Evolutionary conservation across 768 basidiomycete genomes (phyloP), one percentile per base, ranked within the genome.

Genomic region (Dacryopinax spathularia): DNA sequence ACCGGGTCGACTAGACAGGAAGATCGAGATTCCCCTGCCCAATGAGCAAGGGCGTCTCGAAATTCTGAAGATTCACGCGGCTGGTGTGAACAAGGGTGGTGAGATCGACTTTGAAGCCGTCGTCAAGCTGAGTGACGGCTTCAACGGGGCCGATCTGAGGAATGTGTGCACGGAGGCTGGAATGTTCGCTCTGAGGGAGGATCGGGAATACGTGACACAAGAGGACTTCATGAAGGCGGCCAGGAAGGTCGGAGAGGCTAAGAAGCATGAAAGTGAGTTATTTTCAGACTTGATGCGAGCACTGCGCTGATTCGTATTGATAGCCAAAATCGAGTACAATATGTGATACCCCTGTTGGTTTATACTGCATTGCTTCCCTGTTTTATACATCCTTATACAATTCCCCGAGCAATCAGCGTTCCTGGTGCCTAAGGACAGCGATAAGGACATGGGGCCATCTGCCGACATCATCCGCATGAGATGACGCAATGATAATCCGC

Each of bases 21-120:
- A 98, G 77, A 95, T 99, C 66, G 95, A 98, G 77, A 89, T 99
- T 60, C 94, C 95, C 9, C 79, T 98, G 59, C 96, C 96, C 1
- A 98, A 99, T 70, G 96, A 98, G 72, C 93, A 96, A 73, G 93
- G 89, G 1, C 86, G 96, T 22, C 72, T 93, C 64, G 96, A 98
- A 74, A 98, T 99, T 70, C 81, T 99, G 68, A 98, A 99, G 77
- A 98, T 99, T 65, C 96, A 99, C 72, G 86, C 92, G 7, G 85
- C 82, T 20, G 89, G 91, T 1, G 93, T 98, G 64, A 93, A 91
- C 77, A 99, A 99, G 79, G 81, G 80, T 34, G 92, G 91, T 2
- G 94, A 96, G 43, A 92, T 99, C 18, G 95, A 99, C 73, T 97
- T 92, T 69, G 96, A 98, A 72, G 93, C 96, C 2, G 89, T 98